Conservation (phyloP, 305 asterid genomes). For the Caryopteris hybrid region DNA sequence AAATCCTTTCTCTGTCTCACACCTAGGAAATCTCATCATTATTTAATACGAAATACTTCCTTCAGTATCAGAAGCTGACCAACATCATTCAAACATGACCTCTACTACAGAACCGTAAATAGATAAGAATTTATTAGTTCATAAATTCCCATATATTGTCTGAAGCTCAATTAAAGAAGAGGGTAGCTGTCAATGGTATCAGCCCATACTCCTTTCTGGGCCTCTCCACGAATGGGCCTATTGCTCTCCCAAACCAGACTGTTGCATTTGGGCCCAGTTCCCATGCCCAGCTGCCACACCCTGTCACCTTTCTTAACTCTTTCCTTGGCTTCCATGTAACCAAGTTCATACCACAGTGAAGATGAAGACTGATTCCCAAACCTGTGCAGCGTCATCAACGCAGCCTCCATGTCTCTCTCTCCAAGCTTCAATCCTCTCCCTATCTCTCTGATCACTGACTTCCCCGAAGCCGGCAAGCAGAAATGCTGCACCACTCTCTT, state of each 20-base stretch:
- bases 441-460: slow-evolving; percentile 59
- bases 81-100: too few species aligned
- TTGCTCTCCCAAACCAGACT: slow-evolving; percentile 61
- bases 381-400: slow-evolving; percentile 67
- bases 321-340: slow-evolving; percentile 66
- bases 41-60: too few species aligned
- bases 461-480: slow-evolving; percentile 73
- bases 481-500: slow-evolving; percentile 68
- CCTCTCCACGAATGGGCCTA: slow-evolving; percentile 45
- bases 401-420: slow-evolving; percentile 74
- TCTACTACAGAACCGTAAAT: too few species aligned
- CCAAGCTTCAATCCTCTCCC: slow-evolving; percentile 62
- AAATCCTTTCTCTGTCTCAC: too few species aligned
- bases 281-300: slow-evolving; percentile 83
- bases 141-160: too few species aligned
- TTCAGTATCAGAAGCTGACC: too few species aligned
- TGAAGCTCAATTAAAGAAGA: too few species aligned
- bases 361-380: slow-evolving; percentile 89
- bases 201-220: slow-evolving; percentile 58
- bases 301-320: slow-evolving; percentile 56
- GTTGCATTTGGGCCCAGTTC: slow-evolving; percentile 77
- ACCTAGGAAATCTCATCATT: too few species aligned
- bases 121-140: too few species aligned
- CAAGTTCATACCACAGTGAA: slow-evolving; percentile 76
- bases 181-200: slow-evolving; percentile 47